phyloP scores from a whole-genome alignment of 768 basidiomycete genomes.

The Naematelia encephala region DNA sequence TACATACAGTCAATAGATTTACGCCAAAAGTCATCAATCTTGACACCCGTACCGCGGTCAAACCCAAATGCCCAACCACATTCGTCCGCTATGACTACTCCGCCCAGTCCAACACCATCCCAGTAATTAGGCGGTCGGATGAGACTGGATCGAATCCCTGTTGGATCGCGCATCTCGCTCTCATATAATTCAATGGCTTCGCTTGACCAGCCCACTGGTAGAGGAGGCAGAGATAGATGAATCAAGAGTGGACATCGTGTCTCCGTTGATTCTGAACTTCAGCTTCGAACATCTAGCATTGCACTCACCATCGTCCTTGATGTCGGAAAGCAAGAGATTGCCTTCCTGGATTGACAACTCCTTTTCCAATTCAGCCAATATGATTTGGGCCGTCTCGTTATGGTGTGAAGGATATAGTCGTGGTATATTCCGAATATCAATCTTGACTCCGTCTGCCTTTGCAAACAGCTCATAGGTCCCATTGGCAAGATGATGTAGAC shows the following conservation, averaged over 20 bases:
- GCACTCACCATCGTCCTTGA: constrained; percentile 35
- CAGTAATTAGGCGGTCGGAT: constrained; percentile 36
- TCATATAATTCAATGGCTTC: constrained; percentile 35
- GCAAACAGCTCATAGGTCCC: constrained; percentile 46
- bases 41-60: constrained; percentile 63
- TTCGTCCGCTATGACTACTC: constrained; percentile 69
- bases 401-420: constrained; percentile 16
- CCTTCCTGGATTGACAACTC: constrained; percentile 32
- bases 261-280: constrained; percentile 4
- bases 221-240: constrained; percentile 36
- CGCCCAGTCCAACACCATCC: constrained; percentile 52
- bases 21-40: constrained; percentile 61
- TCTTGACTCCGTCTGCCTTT: constrained; percentile 35
- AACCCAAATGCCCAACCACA: constrained; percentile 74
- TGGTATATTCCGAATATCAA: constrained; percentile 46
- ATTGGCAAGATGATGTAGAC: constrained; percentile 41
- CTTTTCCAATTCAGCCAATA: constrained; percentile 42
- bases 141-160: constrained; percentile 30
- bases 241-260: constrained; percentile 39
- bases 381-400: constrained; percentile 30
- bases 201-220: constrained; percentile 19
- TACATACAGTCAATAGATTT: constrained; percentile 64
- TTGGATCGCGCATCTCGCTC: constrained; percentile 36
- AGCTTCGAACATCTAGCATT: neutral
- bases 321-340: constrained; percentile 22